A percentile compares a stretch with the other conserved stretches of the same genome.
These are phyloP conservation scores for Esteya vermicola DNA, from an alignment of 2,329 filamentous ascomycete species.

Conservation along the genomic window DNA sequence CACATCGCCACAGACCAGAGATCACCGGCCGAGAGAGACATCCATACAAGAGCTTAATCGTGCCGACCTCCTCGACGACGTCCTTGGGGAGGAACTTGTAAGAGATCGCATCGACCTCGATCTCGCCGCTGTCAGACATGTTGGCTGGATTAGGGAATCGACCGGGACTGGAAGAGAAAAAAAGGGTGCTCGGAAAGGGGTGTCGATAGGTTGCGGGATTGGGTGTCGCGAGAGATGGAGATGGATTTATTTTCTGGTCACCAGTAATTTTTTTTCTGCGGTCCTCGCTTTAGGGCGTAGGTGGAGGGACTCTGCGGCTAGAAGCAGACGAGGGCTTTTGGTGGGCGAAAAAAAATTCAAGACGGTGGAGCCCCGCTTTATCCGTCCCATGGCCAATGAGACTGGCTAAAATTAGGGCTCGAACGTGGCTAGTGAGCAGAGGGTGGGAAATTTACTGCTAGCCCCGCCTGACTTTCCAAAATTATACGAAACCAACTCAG, in stretches of 20 bases:
- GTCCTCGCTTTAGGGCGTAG: conserved; percentile 1
- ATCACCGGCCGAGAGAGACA: background rate
- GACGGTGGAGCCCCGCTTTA: background rate
- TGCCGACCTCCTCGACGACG: conserved; percentile 75
- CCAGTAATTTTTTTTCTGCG: conserved; percentile 2
- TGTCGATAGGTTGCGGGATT: conserved; percentile 2
- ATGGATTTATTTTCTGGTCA: background rate
- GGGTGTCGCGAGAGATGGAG: conserved; percentile 3
- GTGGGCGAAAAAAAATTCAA: conserved; percentile 1
- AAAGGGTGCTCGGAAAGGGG: conserved; percentile 6
- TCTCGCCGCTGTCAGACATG: conserved; percentile 93
- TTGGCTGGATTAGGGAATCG: conserved; percentile 29
- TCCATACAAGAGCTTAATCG: conserved; percentile 66
- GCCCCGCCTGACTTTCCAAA: conserved; percentile 4
- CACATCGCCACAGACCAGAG: background rate
- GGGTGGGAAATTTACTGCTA: conserved; percentile 2
- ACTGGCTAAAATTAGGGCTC: conserved; percentile 6
- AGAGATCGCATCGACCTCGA: conserved; percentile 72
- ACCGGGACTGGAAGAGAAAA: conserved; percentile 8
- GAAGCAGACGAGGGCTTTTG: background rate
- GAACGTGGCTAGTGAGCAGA: background rate
- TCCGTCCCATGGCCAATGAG: conserved; percentile 2
- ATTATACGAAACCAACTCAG: conserved; percentile 11
- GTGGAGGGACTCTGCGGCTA: background rate
- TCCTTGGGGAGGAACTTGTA: conserved; percentile 84